Evolutionary conservation across 441 rosid species (phyloP), one percentile per base, ranked within the genome.

Genomic region (Isatis lusitanica): DNA sequence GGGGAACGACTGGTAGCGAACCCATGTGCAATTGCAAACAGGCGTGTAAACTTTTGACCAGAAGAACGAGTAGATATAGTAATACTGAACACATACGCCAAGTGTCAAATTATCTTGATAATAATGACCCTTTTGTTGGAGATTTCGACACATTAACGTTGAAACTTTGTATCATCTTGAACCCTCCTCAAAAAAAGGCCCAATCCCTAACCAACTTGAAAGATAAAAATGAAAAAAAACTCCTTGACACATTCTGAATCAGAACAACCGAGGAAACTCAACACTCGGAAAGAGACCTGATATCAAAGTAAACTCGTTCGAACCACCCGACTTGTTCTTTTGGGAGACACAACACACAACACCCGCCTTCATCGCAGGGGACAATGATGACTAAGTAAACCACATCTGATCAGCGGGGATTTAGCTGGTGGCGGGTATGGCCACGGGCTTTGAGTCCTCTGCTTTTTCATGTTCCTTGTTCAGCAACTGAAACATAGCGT

Each of bases 391-490:
- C 68, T 33, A 4, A 4, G 10, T 7, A 30, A 50, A 67, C 30
- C 67, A 74, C 38, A 15, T 35, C 2, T 46, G 52, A 28, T 66
- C 63, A 12, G 26, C 17, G 44, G 12, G 18, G 18, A 11, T 66
- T 50, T 75, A 76, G 69, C 74, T 72, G 36, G 83, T 80, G 58
- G 86, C 79, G 0, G 84, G 74, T 74, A 84, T 79, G 51, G 85
- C 78, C 52, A 84, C 84, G 18, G 87, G 83, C 68, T 80, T 85
- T 0, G 79, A 83, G 79, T 85, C 88, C 68, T 83, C 92, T 9
- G 85, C 83, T 53, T 85, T 88, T 38, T 88, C 92, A 73, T 88
- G 85, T 73, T 86, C 90, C 74, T 84, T 88, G 80, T 85, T 88
- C 64, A 85, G 74, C 62, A 85, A 79, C 92, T 87, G 83, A 75